Conservation (phyloP, 805 yeast genomes). For the Wickerhamiella siamensis region DNA sequence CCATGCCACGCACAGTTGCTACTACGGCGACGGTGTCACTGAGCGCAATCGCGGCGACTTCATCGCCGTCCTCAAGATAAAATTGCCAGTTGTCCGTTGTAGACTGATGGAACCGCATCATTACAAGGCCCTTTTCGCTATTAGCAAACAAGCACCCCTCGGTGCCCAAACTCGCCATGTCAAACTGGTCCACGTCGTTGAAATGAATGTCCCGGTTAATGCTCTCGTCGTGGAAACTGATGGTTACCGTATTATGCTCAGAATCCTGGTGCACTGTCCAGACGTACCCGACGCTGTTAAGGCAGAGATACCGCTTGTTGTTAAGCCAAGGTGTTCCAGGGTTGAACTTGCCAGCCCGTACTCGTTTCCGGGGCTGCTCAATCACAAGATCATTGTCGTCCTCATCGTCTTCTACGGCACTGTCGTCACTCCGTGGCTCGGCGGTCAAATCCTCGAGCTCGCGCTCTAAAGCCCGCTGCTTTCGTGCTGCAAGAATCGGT, state of each 20-base stretch:
- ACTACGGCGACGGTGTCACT: conserved; percentile 46
- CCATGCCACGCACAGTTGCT: conserved; percentile 63
- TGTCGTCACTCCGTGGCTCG: conserved; percentile 20
- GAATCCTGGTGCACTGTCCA: conserved; percentile 56
- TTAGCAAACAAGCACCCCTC: conserved; percentile 52
- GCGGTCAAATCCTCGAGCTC: conserved; percentile 12
- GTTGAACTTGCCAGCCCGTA: conserved; percentile 43
- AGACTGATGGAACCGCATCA: conserved; percentile 56
- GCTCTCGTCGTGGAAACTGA: conserved; percentile 71
- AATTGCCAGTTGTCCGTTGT: conserved; percentile 56
- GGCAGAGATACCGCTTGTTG: conserved; percentile 62
- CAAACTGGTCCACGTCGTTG: conserved; percentile 57
- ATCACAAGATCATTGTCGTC: conserved; percentile 20
- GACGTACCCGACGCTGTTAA: conserved; percentile 68
- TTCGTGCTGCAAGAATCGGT: conserved; percentile 11
- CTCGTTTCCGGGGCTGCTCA: neutral
- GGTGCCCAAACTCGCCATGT: conserved; percentile 57
- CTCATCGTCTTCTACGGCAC: conserved; percentile 46
- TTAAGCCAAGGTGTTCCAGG: conserved; percentile 79
- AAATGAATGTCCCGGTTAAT: conserved; percentile 71
- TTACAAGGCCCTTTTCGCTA: conserved; percentile 30
- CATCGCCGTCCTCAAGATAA: conserved; percentile 33
- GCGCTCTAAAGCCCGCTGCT: conserved; percentile 25
- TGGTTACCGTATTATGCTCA: conserved; percentile 57
- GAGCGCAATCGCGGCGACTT: conserved; percentile 55